These are phyloP conservation scores for Lentinula detonsa DNA, from an alignment of 768 basidiomycete genomes.

Conservation along the genomic window DNA sequence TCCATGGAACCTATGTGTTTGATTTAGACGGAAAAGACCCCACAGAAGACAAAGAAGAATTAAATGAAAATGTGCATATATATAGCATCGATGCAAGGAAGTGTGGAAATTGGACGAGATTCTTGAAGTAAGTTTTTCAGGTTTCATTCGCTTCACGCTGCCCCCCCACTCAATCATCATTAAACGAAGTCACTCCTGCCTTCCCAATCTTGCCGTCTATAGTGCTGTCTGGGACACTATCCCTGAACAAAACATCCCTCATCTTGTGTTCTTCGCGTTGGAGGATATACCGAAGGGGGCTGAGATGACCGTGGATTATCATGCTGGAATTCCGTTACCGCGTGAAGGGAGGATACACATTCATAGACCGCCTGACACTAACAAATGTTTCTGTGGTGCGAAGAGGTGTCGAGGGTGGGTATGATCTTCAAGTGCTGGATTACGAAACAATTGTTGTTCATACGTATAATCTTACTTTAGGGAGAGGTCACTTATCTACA, in stretches of 20 bases:
- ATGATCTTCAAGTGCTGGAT: background rate
- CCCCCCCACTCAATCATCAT: background rate
- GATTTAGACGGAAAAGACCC: conserved; percentile 56
- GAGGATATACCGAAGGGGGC: background rate
- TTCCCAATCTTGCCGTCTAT: background rate
- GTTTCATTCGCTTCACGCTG: background rate
- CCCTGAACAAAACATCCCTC: conserved; percentile 3
- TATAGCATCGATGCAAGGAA: conserved; percentile 50
- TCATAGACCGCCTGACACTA: background rate
- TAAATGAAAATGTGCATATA: conserved; percentile 15
- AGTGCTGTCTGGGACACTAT: conserved; percentile 1
- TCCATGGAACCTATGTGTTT: conserved; percentile 45
- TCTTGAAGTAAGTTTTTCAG: background rate
- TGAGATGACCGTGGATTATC: conserved; percentile 3
- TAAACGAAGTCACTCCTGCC: background rate
- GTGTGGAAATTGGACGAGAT: background rate
- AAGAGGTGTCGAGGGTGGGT: conserved; percentile 4
- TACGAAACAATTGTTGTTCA: background rate
- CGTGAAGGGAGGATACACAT: background rate
- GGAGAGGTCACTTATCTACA: no score
- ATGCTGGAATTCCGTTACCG: background rate
- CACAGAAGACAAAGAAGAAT: conserved; percentile 24
- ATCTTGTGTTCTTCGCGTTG: conserved; percentile 2
- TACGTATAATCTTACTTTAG: no score
- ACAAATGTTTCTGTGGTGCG: background rate